Evolutionary conservation across 2,329 filamentous ascomycete species (phyloP), one percentile per base, ranked within the genome.

Genomic region (Aureobasidium namibiae): DNA sequence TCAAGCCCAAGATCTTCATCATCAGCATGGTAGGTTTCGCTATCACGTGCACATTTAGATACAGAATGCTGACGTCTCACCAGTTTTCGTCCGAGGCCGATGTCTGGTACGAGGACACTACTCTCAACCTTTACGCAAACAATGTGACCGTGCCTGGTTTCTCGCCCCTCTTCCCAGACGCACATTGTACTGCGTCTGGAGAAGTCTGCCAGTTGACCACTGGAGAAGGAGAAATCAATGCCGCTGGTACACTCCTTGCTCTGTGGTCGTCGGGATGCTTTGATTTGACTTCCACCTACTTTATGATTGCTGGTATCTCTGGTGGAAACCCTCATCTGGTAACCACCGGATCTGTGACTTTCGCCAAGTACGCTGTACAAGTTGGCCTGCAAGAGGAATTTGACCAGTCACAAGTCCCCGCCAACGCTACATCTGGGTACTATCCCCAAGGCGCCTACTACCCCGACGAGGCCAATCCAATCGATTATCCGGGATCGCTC

Each of bases 251-350:
- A 23, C 10, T 65, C 6, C 46, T 59, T 14, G 64, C 65, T 7
- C 54, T 67, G 14, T 62, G 61, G 46, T 34, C 60, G 26, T 65
- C 65, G 3, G 33, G 41, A n/a, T 60, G 45, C 44, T 66, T 67
- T 49, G 62, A 68, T 23, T 46, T 68, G 10, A 62, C 46, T 1
- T 58, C 59, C 29, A 67, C 65, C 3, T 67, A 68, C 49, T 67
- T 67, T 54, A 54, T 67, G 11, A 65, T 67, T n/a, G 66, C 66
- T 36, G 67, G 66, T n/a, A 65, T 67, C 44, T 65, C 63, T n/a
- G 66, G 67, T 38, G 63, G 66, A 9, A 63, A 66, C 38, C 67
- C 65, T 7, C 58, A 65, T n/a, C 34, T 62, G 3, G 63, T 61
- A 10, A 65, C 66, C 9, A 64, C 63, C 23, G 64, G 65, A 41